These are phyloP conservation scores for Strobilomyces dryophilus DNA, from an alignment of 768 basidiomycete genomes.

Conservation along the genomic window DNA sequence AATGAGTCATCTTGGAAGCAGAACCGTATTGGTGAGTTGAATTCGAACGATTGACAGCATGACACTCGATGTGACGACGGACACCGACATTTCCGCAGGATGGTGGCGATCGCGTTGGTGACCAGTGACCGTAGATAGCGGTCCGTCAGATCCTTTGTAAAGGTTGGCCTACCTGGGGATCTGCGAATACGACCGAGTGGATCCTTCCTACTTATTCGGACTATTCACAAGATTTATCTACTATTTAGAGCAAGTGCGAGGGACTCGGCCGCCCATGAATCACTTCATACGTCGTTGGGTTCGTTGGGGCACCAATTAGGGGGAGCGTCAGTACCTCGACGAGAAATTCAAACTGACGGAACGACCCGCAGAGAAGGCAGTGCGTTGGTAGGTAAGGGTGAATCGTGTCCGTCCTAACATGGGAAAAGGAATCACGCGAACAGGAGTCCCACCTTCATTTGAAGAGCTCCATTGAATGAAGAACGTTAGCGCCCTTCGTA, in stretches of 20 bases:
- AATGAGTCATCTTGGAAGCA: not conserved
- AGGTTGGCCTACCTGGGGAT: not conserved
- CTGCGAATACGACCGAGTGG: not conserved
- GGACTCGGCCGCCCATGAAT: not conserved
- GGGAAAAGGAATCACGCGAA: conserved; percentile 1
- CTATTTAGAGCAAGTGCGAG: not conserved
- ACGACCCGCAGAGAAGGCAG: not conserved
- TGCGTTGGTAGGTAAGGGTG: conserved; percentile 1
- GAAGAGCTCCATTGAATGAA: not conserved
- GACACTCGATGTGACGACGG: not conserved
- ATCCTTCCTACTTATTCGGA: conserved; percentile 8
- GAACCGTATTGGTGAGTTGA: not conserved
- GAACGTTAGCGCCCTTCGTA: not conserved
- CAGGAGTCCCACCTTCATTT: conserved; percentile 3
- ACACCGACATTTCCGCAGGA: not conserved
- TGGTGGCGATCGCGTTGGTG: not conserved
- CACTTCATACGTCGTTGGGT: not conserved
- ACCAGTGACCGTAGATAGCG: not conserved
- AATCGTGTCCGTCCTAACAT: not conserved
- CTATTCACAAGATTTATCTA: not conserved
- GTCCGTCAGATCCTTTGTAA: not conserved
- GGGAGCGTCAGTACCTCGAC: not conserved
- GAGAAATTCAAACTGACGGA: not conserved
- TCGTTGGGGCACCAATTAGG: not conserved
- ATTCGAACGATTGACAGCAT: not conserved